phyloP scores from a whole-genome alignment of 2,329 filamentous ascomycete species.

The Monilinia fructigena region DNA sequence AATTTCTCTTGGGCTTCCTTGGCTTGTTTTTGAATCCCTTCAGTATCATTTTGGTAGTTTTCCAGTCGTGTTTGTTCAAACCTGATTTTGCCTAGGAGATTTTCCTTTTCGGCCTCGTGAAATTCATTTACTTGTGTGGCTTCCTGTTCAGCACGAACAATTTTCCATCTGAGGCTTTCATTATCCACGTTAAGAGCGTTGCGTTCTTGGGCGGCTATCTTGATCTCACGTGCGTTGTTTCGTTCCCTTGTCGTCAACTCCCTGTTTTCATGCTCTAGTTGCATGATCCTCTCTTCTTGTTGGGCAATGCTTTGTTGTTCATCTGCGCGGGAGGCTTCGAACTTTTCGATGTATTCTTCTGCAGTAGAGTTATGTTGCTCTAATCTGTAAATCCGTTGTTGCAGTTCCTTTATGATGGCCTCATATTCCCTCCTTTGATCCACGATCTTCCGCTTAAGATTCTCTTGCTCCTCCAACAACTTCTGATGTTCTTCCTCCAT shows the following conservation, averaged over 20 bases:
- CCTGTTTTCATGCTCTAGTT: background rate
- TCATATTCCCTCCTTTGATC: background rate
- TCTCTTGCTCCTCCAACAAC: too few species aligned
- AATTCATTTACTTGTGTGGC: background rate
- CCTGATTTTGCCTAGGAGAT: background rate
- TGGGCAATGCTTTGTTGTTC: background rate
- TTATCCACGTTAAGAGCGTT: background rate
- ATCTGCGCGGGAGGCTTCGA: accelerated
- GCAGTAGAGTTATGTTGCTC: too few species aligned
- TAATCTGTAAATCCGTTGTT: background rate
- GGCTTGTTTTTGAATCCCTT: background rate
- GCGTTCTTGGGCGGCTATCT: accelerated
- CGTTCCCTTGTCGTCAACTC: accelerated
- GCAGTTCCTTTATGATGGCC: background rate
- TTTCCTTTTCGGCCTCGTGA: too few species aligned
- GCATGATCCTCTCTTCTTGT: accelerated
- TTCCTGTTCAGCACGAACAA: accelerated
- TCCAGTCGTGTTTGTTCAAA: background rate
- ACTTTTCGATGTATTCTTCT: background rate
- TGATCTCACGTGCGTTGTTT: accelerated
- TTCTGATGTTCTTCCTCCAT: background rate
- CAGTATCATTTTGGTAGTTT: background rate
- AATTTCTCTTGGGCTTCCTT: background rate
- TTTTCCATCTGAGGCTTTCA: accelerated
- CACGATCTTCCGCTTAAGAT: too few species aligned